phyloP scores from a whole-genome alignment of 495 filamentous ascomycete species.

The Evansstolkia leycettana region DNA sequence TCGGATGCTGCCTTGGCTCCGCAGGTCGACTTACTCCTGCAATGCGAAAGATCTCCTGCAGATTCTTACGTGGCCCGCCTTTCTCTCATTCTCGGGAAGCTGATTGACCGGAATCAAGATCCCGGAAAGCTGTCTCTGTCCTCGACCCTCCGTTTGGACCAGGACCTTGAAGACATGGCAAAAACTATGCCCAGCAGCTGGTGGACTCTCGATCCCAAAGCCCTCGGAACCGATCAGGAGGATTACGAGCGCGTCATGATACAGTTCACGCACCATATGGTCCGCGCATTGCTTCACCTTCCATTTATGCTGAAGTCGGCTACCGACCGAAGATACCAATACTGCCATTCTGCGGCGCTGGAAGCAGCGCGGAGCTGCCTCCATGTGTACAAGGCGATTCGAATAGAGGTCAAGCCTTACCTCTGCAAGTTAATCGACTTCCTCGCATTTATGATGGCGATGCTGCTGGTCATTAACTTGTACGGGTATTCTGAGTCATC shows the following conservation, averaged over 20 bases:
- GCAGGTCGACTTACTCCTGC: conserved; percentile 11
- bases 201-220: conserved; percentile 10
- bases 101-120: conserved; percentile 40
- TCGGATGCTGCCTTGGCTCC: conserved; percentile 22
- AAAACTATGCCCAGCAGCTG: conserved; percentile 22
- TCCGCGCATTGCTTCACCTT: conserved; percentile 36
- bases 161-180: conserved; percentile 30
- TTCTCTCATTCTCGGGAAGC: conserved; percentile 28
- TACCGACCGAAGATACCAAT: conserved; percentile 24
- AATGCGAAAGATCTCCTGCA: conserved; percentile 4
- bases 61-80: conserved; percentile 23
- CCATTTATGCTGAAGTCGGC: conserved; percentile 42
- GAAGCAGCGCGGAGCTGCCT: conserved; percentile 37
- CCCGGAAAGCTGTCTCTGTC: conserved; percentile 22
- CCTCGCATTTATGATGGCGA: conserved; percentile 38
- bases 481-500: conserved; percentile 24
- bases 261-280: conserved; percentile 35
- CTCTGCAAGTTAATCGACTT: conserved; percentile 44
- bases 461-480: conserved; percentile 36
- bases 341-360: conserved; percentile 29
- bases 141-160: conserved; percentile 32
- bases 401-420: conserved; percentile 22
- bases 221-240: conserved; percentile 8
- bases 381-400: conserved; percentile 28
- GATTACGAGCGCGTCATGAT: conserved; percentile 23